Conservation (phyloP, 2,329 filamentous ascomycete genomes). For the Scedosporium apiospermum region DNA sequence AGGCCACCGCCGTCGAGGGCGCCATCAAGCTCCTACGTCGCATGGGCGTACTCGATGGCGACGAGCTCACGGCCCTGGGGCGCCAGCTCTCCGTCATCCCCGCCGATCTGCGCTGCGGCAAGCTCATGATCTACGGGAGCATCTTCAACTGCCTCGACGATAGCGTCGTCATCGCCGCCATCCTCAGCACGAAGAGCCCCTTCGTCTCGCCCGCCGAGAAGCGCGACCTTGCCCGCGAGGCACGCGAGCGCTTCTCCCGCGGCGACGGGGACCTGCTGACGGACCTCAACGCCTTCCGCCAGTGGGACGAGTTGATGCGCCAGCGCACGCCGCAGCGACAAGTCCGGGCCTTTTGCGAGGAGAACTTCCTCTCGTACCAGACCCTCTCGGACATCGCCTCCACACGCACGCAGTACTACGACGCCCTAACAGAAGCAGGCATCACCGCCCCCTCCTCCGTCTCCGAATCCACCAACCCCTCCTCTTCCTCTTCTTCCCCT, state of each 20-base stretch:
- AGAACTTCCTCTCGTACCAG: conserved; percentile 75
- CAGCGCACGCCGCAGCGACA: conserved; percentile 51
- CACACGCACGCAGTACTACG: conserved; percentile 76
- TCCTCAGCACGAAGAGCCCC: conserved; percentile 80
- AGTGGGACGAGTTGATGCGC: conserved; percentile 63
- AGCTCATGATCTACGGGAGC: conserved; percentile 89
- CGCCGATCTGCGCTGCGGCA: conserved; percentile 83
- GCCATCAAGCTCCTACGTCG: conserved; percentile 69
- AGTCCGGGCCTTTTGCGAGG: conserved; percentile 68
- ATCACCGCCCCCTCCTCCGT: conserved; percentile 44
- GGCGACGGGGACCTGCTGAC: conserved; percentile 83
- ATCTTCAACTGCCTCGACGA: conserved; percentile 90
- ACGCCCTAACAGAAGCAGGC: conserved; percentile 75
- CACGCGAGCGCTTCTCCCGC: conserved; percentile 62
- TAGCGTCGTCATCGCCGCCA: conserved; percentile 79
- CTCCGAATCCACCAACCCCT: not conserved
- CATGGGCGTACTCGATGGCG: conserved; percentile 82
- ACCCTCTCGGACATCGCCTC: conserved; percentile 82
- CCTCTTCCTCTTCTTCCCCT: not conserved
- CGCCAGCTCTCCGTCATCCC: conserved; percentile 92
- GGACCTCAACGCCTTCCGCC: conserved; percentile 73
- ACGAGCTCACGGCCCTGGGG: conserved; percentile 81
- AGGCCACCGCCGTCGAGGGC: conserved; percentile 73
- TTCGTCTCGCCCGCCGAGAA: conserved; percentile 79
- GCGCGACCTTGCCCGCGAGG: conserved; percentile 70